A percentile compares a stretch with the other conserved stretches of the same genome.
Conservation (phyloP, 495 filamentous ascomycete genomes). For the Annulohypoxylon stygium region DNA sequence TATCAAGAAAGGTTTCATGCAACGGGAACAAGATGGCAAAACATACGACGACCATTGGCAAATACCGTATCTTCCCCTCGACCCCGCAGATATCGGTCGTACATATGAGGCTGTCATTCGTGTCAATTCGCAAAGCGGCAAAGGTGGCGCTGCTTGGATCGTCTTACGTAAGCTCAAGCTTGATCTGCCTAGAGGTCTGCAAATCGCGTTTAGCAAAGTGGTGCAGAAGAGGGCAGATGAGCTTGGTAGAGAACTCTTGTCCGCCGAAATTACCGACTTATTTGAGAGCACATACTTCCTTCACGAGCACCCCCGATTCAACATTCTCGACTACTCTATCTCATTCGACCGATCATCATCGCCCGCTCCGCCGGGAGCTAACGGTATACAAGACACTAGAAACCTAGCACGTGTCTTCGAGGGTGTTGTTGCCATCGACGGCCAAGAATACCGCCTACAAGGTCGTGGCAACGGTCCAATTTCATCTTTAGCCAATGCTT, state of each 20-base stretch:
- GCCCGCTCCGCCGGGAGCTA: conserved; percentile 75
- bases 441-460: conserved; percentile 78
- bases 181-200: conserved; percentile 91
- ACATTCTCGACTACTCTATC: conserved; percentile 92
- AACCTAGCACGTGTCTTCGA: conserved; percentile 86
- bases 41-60: conserved; percentile 72
- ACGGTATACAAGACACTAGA: conserved; percentile 77
- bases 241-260: conserved; percentile 83
- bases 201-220: conserved; percentile 89
- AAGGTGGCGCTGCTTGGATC: conserved; percentile 95
- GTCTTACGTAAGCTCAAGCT: conserved; percentile 89
- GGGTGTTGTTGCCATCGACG: conserved; percentile 89
- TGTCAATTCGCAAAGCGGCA: conserved; percentile 96
- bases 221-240: conserved; percentile 83
- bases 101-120: conserved; percentile 98
- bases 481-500: conserved; percentile 86
- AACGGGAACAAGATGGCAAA: conserved; percentile 71
- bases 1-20: conserved; percentile 95
- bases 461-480: conserved; percentile 92
- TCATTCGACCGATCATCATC: conserved; percentile 84
- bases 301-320: conserved; percentile 83
- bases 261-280: conserved; percentile 84
- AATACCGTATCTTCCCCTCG: conserved; percentile 93
- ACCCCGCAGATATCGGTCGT: conserved; percentile 92
- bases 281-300: conserved; percentile 91